Evolutionary conservation across 2,329 filamentous ascomycete genomes (phyloP).

Genomic region (Cladobotryum protrusum): DNA sequence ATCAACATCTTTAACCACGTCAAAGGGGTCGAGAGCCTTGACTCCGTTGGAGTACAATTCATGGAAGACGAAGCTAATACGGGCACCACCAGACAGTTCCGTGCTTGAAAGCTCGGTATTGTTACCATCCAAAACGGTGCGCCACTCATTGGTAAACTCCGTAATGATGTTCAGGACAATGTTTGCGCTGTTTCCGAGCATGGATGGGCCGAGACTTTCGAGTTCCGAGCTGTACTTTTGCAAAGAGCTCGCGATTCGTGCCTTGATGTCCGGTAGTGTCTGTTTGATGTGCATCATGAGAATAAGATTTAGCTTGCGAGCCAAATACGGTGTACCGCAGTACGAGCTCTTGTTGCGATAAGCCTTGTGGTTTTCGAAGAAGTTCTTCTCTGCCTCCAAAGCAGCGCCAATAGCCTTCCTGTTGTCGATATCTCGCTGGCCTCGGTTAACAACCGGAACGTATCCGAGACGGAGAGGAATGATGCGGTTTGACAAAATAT

Average conservation of each 20-base stretch:
- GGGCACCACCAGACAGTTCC: slow-evolving; percentile 90
- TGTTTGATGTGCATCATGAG: slow-evolving; percentile 99
- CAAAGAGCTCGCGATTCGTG: slow-evolving; percentile 85
- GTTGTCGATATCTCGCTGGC: slow-evolving; percentile 97
- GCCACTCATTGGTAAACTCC: slow-evolving; percentile 96
- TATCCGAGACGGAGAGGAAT: slow-evolving; percentile 93
- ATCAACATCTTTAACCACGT: slow-evolving; percentile 93
- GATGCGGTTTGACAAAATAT: slow-evolving; percentile 95
- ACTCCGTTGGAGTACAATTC: slow-evolving; percentile 96
- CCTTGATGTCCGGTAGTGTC: slow-evolving; percentile 97
- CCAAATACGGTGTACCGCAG: slow-evolving; percentile 95
- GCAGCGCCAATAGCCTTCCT: slow-evolving; percentile 90
- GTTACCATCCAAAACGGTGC: slow-evolving; percentile 91
- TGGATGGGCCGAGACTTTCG: slow-evolving; percentile 77
- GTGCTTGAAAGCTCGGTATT: slow-evolving; percentile 92
- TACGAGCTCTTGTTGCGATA: slow-evolving; percentile 98
- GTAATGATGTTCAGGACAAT: slow-evolving; percentile 98
- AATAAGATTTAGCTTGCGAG: slow-evolving; percentile 94
- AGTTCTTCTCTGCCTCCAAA: slow-evolving; percentile 89
- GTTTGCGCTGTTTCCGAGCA: slow-evolving; percentile 93
- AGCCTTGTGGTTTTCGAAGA: slow-evolving; percentile 97
- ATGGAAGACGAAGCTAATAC: slow-evolving; percentile 99
- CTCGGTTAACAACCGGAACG: slow-evolving; percentile 95
- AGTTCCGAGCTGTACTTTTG: slow-evolving; percentile 87
- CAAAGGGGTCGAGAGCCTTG: slow-evolving; percentile 96